Evolutionary conservation across 345 rosid genomes (phyloP).

Genomic region (Murraya paniculata): DNA sequence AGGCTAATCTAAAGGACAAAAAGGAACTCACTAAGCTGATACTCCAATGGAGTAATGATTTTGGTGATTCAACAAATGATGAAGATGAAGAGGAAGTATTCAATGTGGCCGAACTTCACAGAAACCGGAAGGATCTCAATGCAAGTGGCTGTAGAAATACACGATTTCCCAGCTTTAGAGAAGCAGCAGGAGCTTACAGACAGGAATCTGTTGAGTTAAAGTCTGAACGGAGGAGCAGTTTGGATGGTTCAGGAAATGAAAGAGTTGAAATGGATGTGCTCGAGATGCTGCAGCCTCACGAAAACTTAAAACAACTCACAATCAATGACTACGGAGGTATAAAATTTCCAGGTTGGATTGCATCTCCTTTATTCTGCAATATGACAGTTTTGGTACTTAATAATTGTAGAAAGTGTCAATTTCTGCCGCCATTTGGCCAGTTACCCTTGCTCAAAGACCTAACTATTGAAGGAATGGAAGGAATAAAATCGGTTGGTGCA

Average conservation of each 20-base stretch:
- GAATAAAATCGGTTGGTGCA: slow-evolving; percentile 1
- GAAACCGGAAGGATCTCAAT: not conserved
- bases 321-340: slow-evolving; percentile 10
- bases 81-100: slow-evolving; percentile 6
- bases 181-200: slow-evolving; percentile 1
- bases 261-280: slow-evolving; percentile 11
- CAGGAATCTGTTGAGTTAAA: not conserved
- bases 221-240: not conserved
- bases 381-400: not conserved
- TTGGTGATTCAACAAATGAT: not conserved
- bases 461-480: slow-evolving; percentile 5
- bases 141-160: not conserved
- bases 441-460: not conserved
- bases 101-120: not conserved
- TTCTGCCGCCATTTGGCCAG: slow-evolving; percentile 10
- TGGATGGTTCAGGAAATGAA: slow-evolving; percentile 2
- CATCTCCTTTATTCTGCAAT: slow-evolving; percentile 5
- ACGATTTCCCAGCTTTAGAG: slow-evolving; percentile 10
- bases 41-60: slow-evolving; percentile 10
- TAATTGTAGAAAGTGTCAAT: slow-evolving; percentile 8
- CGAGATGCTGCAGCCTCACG: slow-evolving; percentile 15
- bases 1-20: slow-evolving; percentile 20
- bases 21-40: slow-evolving; percentile 1
- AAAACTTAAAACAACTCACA: not conserved
- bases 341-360: slow-evolving; percentile 14